Percentiles rank a stretch among this genome's conserved stretches.
phyloP scores from a whole-genome alignment of 345 rosid genomes.

The Brassica nigra region DNA sequence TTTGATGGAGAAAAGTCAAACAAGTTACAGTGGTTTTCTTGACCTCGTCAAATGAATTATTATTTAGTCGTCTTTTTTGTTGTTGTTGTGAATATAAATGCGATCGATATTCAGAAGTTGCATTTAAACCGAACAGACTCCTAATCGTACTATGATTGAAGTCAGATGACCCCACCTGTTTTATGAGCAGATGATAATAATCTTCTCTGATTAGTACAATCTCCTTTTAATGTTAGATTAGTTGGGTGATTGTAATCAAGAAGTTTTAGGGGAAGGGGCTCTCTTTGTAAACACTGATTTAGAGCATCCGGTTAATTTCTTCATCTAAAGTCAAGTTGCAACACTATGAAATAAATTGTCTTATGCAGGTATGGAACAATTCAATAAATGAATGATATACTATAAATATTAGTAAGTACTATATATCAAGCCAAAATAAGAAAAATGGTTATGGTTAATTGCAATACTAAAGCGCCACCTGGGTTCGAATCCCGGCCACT shows the following conservation, averaged over 20 bases:
- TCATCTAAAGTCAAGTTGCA: too few species aligned
- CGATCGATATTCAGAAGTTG: not conserved
- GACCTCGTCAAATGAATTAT: constrained; percentile 18
- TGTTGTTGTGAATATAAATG: constrained; percentile 8
- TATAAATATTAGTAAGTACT: too few species aligned
- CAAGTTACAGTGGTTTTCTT: constrained; percentile 14
- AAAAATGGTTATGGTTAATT: too few species aligned
- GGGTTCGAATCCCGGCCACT: too few species aligned
- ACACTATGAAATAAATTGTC: too few species aligned
- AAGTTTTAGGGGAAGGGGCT: too few species aligned
- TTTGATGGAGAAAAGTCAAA: constrained; percentile 20
- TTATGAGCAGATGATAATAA: not conserved
- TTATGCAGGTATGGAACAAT: too few species aligned
- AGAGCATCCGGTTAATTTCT: too few species aligned
- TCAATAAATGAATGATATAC: too few species aligned
- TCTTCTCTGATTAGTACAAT: not conserved
- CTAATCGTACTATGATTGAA: not conserved
- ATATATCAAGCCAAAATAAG: too few species aligned
- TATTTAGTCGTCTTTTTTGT: not conserved
- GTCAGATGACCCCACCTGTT: not conserved
- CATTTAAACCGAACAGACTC: not conserved
- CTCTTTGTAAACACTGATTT: too few species aligned
- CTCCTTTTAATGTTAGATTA: not conserved
- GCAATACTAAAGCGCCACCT: too few species aligned
- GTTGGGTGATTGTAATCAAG: not conserved